A percentile compares a stretch with the other conserved stretches of the same genome.
These are phyloP conservation scores for Microstroma glucosiphilum DNA, from an alignment of 1,284 basidiomycete genomes.

Conservation along the genomic window DNA sequence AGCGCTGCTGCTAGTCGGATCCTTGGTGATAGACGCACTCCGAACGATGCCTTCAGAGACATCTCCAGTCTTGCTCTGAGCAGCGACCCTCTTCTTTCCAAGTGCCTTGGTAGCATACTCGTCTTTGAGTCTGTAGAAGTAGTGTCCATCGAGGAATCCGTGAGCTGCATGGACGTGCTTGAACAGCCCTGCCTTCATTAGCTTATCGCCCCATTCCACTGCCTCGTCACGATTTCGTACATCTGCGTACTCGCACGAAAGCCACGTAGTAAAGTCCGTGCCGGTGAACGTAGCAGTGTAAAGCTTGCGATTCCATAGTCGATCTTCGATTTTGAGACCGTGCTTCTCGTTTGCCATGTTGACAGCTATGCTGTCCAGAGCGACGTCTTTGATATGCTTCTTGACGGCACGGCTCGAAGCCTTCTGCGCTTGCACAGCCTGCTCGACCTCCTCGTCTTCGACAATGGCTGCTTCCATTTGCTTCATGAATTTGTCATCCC, in stretches of 20 bases:
- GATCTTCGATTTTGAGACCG: conserved; percentile 42
- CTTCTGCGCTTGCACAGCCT: conserved; percentile 4
- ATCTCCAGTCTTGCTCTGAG: background rate
- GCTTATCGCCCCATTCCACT: conserved; percentile 30
- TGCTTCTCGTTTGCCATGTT: conserved; percentile 27
- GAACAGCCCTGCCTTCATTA: conserved; percentile 39
- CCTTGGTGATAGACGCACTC: background rate
- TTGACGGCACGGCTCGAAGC: background rate
- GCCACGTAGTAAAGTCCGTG: conserved; percentile 46
- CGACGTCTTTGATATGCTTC: background rate
- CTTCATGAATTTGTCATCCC: conserved; percentile 43
- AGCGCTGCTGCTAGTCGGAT: too few relatives aligned
- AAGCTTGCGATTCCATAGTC: conserved; percentile 45
- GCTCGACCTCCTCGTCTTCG: conserved; percentile 17
- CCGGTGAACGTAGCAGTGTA: conserved; percentile 46
- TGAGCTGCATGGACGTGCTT: conserved; percentile 42
- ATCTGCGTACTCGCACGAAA: conserved; percentile 40
- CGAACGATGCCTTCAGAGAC: background rate
- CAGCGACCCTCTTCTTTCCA: background rate
- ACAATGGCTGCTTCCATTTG: conserved; percentile 24
- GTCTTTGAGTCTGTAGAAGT: conserved; percentile 26
- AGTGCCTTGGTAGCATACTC: conserved; percentile 7
- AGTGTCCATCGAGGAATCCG: conserved; percentile 48
- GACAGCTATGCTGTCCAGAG: background rate
- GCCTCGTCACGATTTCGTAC: conserved; percentile 43